phyloP scores from a whole-genome alignment of 768 basidiomycete species.

The Xerocomus spinulosus region DNA sequence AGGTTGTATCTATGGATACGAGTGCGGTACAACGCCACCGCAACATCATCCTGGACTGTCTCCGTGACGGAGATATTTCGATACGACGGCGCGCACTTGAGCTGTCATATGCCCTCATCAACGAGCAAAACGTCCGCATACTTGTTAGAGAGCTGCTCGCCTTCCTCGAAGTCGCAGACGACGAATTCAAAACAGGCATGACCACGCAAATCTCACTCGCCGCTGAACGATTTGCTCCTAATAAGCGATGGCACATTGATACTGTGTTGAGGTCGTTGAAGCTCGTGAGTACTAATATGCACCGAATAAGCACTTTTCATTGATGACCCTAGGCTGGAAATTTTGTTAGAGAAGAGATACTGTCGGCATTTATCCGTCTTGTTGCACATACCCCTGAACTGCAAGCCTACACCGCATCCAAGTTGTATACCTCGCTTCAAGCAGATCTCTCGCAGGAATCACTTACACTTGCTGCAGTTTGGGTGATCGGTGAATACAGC shows the following conservation, averaged over 20 bases:
- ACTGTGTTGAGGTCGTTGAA: constrained; percentile 91
- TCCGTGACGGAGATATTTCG: constrained; percentile 98
- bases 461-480: constrained; percentile 86
- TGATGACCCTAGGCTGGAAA: constrained; percentile 75
- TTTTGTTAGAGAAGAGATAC: constrained; percentile 93
- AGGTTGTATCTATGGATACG: constrained; percentile 96
- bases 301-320: neutral
- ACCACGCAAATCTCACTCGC: constrained; percentile 96
- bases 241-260: constrained; percentile 99
- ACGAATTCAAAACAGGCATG: constrained; percentile 97
- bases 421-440: constrained; percentile 81
- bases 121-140: constrained; percentile 89
- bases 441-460: constrained; percentile 96
- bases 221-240: constrained; percentile 94
- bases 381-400: constrained; percentile 96
- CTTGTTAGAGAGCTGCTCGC: constrained; percentile 89
- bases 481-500: constrained; percentile 96
- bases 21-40: constrained; percentile 97
- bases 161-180: constrained; percentile 97
- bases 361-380: constrained; percentile 92
- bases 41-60: constrained; percentile 97
- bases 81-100: constrained; percentile 96
- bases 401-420: constrained; percentile 91
- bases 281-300: constrained; percentile 53
- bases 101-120: constrained; percentile 94